These are phyloP conservation scores for Picocystis sp. DNA, from an alignment of 163 green algal genomes.

Conservation along the genomic window DNA sequence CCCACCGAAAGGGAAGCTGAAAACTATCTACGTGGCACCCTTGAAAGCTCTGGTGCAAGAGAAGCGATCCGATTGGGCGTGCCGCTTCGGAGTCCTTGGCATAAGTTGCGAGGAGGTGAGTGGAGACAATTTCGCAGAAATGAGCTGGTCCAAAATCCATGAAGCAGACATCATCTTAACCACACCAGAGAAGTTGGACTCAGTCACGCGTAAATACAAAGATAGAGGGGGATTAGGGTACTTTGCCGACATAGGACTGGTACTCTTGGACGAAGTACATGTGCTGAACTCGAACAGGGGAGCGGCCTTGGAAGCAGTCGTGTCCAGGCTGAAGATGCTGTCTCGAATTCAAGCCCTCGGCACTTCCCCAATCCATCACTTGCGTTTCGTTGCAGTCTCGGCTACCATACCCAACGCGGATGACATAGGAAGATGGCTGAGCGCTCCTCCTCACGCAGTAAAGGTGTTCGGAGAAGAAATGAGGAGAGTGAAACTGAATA, in stretches of 20 bases:
- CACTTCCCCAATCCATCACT: conserved; percentile 38
- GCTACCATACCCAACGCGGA: conserved; percentile 82
- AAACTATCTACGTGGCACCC: conserved; percentile 40
- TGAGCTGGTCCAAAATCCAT: conserved; percentile 23
- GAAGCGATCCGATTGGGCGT: conserved; percentile 23
- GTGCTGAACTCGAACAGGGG: conserved; percentile 1
- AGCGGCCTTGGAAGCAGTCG: conserved; percentile 58
- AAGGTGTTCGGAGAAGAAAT: conserved; percentile 72
- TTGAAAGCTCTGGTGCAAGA: conserved; percentile 26
- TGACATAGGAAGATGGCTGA: conserved; percentile 70
- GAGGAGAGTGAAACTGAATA: conserved; percentile 63
- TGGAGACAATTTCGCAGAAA: conserved; percentile 4
- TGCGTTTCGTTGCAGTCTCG: conserved; percentile 74
- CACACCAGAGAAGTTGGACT: conserved; percentile 85
- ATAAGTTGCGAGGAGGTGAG: conserved; percentile 21
- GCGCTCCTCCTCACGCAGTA: conserved; percentile 32
- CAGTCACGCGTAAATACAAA: conserved; percentile 27
- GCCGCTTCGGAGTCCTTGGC: conserved; percentile 17
- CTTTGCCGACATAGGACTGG: conserved; percentile 27
- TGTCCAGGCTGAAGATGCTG: conserved; percentile 72
- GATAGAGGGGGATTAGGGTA: conserved; percentile 41
- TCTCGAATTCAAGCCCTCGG: conserved; percentile 23
- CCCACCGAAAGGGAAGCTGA: conserved; percentile 12
- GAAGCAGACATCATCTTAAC: conserved; percentile 70
- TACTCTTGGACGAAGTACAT: conserved; percentile 21